Base-by-base conservation (phyloP, 768 basidiomycete genomes). In the Collybia sp. region DNA sequence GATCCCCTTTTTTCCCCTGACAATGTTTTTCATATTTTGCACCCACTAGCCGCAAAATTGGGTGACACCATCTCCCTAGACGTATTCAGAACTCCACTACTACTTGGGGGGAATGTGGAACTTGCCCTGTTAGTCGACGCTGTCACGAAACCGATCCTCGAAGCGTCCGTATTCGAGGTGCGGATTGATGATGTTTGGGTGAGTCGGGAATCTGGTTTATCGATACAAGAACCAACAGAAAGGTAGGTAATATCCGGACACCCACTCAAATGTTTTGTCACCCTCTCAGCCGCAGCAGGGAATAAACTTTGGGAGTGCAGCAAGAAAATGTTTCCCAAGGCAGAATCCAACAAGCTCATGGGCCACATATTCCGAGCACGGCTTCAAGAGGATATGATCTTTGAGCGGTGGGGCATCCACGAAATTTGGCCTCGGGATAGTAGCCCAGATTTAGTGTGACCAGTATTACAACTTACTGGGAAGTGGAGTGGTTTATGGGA, bases 401-500 rank as follows among this genome's bases (percentile, higher is more conserved):
- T 59, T 30, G 51, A 56, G 40, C 54, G 55, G 8, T 75, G 72
- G 70, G 51, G 51, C 42, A 50, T 76, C 43, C 60, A 64, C 42
- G 75, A 70, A 49, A 57, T 72, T 12, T 75, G 73, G 73, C 46
- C 68, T 42, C 57, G 68, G 58, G 57, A 25, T n/a, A n/a, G n/a
- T n/a, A 25, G 4, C 25, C 25, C 8, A 25, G 25, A 25, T 25
- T 25, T 8, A 8, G 8, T 25, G 25, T 25, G 25, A 25, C 8
- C n/a, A n/a, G n/a, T n/a, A n/a, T n/a, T n/a, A n/a, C n/a, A n/a
- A n/a, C n/a, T n/a, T n/a, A n/a, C n/a, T n/a, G n/a, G n/a, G n/a
- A n/a, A n/a, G n/a, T n/a, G n/a, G n/a, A n/a, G n/a, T n/a, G n/a
- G n/a, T n/a, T n/a, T n/a, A n/a, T n/a, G n/a, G n/a, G n/a, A n/a